Evolutionary conservation across 257 asterid species (phyloP), one percentile per base, ranked within the genome.

Genomic region (Plantago ovata): DNA sequence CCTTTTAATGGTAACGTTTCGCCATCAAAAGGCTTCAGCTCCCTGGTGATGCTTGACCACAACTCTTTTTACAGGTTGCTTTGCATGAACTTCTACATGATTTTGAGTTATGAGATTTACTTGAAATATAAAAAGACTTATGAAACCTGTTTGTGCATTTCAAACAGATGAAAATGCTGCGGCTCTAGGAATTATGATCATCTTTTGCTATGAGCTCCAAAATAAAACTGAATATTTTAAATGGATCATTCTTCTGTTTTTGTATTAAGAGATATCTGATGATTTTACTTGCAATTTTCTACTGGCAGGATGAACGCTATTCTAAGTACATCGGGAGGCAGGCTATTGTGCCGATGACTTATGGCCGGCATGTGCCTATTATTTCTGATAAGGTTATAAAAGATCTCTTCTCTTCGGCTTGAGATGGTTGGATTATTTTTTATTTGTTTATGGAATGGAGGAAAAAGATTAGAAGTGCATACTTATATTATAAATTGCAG

Each of bases 281-380:
- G 12, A n/a, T 33, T 46, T 41, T 16, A 11, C 9, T 46, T 44
- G 40, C 16, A 14, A 58, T 22, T 46, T 62, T 15, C 55, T 22
- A 7, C 66, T 68, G 46, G 23, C 79, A 93, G 98, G 98, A 93
- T 72, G 89, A 89, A 66, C 87, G 97, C 1, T 88, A 88, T 70
- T 47, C 89, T 41, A 93, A 89, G 80, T 89, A 84, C 68, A 69
- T 93, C n/a, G 98, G 98, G 50, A 79, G 71, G 86, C 73, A 52
- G 84, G 97, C 95, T 65, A 93, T 93, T 73, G 96, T 89, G 59
- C 98, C 98, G 13, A 67, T 84, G 95, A 89, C 96, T 63, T 86
- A 68, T 84, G 98, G 98, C 56, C 91, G 97, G 65, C 96, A 82
- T 72, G 96, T 93, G 55, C 98, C 98, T n/a, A 93, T 93, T 45